Conservation (phyloP, 2,329 filamentous ascomycete genomes). For the Neopestalotiopsis sp. region DNA sequence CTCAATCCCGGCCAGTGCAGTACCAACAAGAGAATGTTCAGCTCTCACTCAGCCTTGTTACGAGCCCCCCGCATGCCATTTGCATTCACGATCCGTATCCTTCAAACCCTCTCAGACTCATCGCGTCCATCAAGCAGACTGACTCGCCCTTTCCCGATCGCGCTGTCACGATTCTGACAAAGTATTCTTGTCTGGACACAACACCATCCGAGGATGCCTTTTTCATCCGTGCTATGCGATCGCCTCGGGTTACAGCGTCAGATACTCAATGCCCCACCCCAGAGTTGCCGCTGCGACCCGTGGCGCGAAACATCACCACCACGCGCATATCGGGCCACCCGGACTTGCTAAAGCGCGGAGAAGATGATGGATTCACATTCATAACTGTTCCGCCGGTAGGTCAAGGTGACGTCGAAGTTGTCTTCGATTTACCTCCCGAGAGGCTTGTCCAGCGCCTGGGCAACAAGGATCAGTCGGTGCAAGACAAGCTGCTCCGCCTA, state of each 20-base stretch:
- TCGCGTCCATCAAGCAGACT: slow-evolving; percentile 2
- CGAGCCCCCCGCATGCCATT: background rate
- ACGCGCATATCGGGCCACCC: slow-evolving; percentile 5
- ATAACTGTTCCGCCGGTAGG: slow-evolving; percentile 10
- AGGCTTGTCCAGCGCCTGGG: slow-evolving; percentile 1
- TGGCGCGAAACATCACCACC: background rate
- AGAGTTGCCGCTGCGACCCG: background rate
- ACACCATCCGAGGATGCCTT: slow-evolving; percentile 9
- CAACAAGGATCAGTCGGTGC: background rate
- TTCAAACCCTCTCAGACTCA: background rate
- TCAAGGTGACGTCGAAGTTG: slow-evolving; percentile 1
- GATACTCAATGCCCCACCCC: background rate
- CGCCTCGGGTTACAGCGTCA: background rate
- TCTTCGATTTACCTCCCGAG: background rate
- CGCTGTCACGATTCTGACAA: slow-evolving; percentile 13
- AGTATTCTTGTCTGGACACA: slow-evolving; percentile 15
- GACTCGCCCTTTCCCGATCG: slow-evolving; percentile 12
- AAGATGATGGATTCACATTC: background rate
- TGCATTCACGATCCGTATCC: background rate
- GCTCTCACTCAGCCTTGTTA: background rate
- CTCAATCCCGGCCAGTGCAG: too few relatives aligned
- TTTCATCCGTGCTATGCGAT: slow-evolving; percentile 3
- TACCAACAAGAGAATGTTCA: background rate
- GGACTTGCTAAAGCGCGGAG: slow-evolving; percentile 8
- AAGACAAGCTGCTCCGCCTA: slow-evolving; percentile 1